Evolutionary conservation across 164 flowering plant genomes (phyloP), one percentile per base, ranked within the genome.

Genomic region (Cinnamomum chago): DNA sequence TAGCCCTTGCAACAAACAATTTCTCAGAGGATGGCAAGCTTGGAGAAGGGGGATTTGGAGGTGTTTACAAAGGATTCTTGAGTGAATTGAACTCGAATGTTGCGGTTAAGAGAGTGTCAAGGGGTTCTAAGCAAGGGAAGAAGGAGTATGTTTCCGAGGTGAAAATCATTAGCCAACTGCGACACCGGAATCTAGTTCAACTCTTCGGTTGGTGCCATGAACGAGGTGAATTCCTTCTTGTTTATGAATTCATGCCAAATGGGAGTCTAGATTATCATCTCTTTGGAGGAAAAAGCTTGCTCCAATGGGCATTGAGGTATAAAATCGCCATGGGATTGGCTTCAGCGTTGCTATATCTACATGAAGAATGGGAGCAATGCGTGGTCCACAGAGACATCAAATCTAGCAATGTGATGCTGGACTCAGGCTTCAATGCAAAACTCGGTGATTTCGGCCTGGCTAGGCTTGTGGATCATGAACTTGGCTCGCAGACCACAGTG

Each of bases 1-100:
- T 90, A 9, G 74, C 73, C 58, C 35, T 65, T 17, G 89, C 91
- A 9, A 89, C 93, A 0, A 83, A 79, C 22, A 79, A 83, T 35
- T 90, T 87, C 72, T 71, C 72, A n/a, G 69, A 71, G 20, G 81
- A 75, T 47, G 79, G 86, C 77, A 82, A 82, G 83, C 83, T 90
- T 1, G 95, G 92, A 28, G 75, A 77, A 76, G 91, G 92, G 1
- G 95, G 90, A 7, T 90, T 83, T 50, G 95, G 92, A 23, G 80
- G 78, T 7, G 95, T 90, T 15, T 89, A 83, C 71, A 86, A 73
- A 65, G 95, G 91, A 20, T 11, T 62, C 17, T 67, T 85, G 76
- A 66, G 64, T 13, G 76, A 68, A 24, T 30, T 76, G 17, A 78
- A 73, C 50, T n/a, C 71, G 50, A 85, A 80, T 65, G 83, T 90